phyloP scores from a whole-genome alignment of 1,139 yeast genomes.

The Wickerhamomyces sp. region DNA sequence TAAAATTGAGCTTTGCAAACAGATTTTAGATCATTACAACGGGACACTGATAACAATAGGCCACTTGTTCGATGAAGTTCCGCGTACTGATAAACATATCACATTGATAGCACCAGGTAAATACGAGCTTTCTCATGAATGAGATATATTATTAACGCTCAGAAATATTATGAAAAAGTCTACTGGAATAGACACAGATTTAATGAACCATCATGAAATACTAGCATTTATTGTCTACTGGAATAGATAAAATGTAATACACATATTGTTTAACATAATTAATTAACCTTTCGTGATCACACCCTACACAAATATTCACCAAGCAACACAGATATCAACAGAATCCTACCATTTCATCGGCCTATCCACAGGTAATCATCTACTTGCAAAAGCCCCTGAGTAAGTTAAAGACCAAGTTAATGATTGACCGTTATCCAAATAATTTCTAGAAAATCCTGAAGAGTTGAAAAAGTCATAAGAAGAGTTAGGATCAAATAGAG shows the following conservation, averaged over 20 bases:
- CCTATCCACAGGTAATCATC: background rate
- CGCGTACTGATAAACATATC: constrained; percentile 48
- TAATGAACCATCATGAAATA: too few species aligned
- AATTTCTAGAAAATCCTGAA: constrained; percentile 40
- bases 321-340: background rate
- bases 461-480: constrained; percentile 69
- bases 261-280: background rate
- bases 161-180: background rate
- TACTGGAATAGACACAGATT: background rate
- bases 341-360: background rate
- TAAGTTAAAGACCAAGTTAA: constrained; percentile 86
- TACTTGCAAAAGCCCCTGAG: constrained; percentile 43
- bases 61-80: constrained; percentile 62
- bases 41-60: constrained; percentile 78
- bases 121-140: constrained; percentile 22
- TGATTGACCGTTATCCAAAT: constrained; percentile 86
- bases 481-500: constrained; percentile 62
- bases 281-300: too few species aligned
- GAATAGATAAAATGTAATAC: background rate
- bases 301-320: too few species aligned
- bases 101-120: constrained; percentile 34
- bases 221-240: background rate
- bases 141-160: background rate
- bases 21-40: constrained; percentile 53
- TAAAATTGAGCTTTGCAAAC: constrained; percentile 62